These are phyloP conservation scores for Tephrocybe rancida DNA, from an alignment of 768 basidiomycete genomes.

Conservation along the genomic window DNA sequence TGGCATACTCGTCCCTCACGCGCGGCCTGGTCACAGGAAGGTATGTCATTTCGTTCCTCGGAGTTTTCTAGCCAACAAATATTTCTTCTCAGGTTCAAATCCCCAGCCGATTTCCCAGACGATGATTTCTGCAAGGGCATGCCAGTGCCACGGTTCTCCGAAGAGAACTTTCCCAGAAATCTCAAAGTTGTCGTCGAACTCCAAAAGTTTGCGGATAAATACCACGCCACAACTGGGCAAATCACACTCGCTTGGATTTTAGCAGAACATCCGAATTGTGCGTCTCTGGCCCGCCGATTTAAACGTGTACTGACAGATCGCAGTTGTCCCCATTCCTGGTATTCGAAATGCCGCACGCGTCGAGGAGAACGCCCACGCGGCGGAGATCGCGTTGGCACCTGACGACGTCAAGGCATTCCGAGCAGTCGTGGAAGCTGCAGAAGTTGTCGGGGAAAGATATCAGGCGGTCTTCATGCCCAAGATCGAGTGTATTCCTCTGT, in stretches of 20 bases:
- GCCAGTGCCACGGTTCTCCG: too few species aligned
- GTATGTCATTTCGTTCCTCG: too few species aligned
- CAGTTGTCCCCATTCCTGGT: conserved; percentile 28
- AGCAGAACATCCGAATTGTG: conserved; percentile 23
- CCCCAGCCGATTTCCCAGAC: too few species aligned
- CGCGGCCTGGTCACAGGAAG: conserved; percentile 51
- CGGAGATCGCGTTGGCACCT: conserved; percentile 8
- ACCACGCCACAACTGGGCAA: conserved; percentile 41
- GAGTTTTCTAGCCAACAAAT: too few species aligned
- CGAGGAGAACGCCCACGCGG: conserved; percentile 24
- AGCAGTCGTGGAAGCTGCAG: conserved; percentile 15
- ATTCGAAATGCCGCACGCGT: conserved; percentile 16
- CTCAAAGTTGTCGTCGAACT: conserved; percentile 33
- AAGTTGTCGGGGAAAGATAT: conserved; percentile 23
- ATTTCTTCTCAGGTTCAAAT: too few species aligned
- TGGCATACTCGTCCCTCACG: conserved; percentile 52
- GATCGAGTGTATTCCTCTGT: conserved; percentile 22
- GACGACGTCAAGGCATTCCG: conserved; percentile 25
- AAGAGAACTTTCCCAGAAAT: too few species aligned
- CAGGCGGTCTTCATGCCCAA: conserved; percentile 14
- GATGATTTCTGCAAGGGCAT: too few species aligned
- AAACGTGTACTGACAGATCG: neutral
- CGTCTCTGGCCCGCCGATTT: neutral
- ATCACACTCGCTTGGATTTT: conserved; percentile 48
- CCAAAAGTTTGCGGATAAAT: too few species aligned